These are phyloP conservation scores for Macrophomina tecta DNA, from an alignment of 2,329 filamentous ascomycete species.

Conservation along the genomic window DNA sequence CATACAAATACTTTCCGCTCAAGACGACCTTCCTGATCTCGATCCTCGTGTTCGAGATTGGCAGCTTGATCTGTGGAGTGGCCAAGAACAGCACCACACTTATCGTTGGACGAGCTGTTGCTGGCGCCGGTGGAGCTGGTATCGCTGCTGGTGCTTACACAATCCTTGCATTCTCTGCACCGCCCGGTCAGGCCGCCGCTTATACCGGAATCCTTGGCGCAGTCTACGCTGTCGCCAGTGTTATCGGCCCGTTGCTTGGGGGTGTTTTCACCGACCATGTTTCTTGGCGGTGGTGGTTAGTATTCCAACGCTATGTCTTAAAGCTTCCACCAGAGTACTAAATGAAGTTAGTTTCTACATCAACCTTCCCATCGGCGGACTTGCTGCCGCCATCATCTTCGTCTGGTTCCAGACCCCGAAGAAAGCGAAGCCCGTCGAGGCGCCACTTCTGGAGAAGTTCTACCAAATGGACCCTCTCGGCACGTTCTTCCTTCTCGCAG, in stretches of 20 bases:
- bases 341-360: constrained; percentile 45
- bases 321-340: neutral
- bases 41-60: constrained; percentile 59
- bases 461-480: constrained; percentile 55
- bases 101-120: constrained; percentile 50
- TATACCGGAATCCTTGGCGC: constrained; percentile 46
- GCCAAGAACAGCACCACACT: constrained; percentile 44
- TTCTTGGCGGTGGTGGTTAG: constrained; percentile 47
- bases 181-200: constrained; percentile 48
- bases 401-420: constrained; percentile 47
- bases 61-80: constrained; percentile 60
- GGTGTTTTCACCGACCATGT: constrained; percentile 51
- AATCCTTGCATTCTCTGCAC: constrained; percentile 53
- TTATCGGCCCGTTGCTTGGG: constrained; percentile 51
- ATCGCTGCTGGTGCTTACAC: constrained; percentile 45
- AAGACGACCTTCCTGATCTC: constrained; percentile 45
- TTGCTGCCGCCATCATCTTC: constrained; percentile 46
- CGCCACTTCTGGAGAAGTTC: constrained; percentile 44
- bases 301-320: neutral
- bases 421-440: constrained; percentile 34
- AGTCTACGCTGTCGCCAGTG: constrained; percentile 42
- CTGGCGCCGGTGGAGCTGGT: constrained; percentile 50
- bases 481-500: constrained; percentile 47
- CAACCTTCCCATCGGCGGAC: constrained; percentile 54
- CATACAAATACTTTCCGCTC: constrained; percentile 53